Percentiles rank a stretch among this genome's conserved stretches.
Conservation (phyloP, 1,139 yeast genomes). For the Taphrina deformans region DNA sequence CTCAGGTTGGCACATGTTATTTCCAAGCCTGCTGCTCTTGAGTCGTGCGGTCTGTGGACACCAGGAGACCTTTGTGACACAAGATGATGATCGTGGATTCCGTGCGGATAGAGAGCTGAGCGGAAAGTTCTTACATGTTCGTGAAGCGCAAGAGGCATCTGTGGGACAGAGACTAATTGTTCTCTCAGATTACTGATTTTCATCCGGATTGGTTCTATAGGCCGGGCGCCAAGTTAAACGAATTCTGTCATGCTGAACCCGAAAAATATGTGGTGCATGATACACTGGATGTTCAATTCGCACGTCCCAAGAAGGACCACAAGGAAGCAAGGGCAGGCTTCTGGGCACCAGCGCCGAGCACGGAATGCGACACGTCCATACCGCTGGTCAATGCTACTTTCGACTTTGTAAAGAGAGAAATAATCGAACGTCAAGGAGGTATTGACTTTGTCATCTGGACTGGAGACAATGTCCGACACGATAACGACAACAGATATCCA, state of each 20-base stretch:
- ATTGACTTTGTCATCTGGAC: constrained; percentile 88
- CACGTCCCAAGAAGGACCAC: constrained; percentile 34
- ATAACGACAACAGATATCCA: constrained; percentile 70
- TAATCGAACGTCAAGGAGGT: constrained; percentile 50
- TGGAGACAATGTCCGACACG: constrained; percentile 85
- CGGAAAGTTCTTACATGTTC: constrained; percentile 25
- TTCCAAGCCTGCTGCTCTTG: neutral
- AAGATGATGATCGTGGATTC: neutral
- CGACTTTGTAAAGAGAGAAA: constrained; percentile 61
- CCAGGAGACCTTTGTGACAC: neutral
- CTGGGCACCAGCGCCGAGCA: constrained; percentile 75
- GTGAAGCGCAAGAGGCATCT: neutral
- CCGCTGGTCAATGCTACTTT: constrained; percentile 62
- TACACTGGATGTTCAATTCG: constrained; percentile 32
- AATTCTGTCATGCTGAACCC: constrained; percentile 56
- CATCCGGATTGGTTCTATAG: constrained; percentile 78
- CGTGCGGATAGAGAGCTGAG: neutral
- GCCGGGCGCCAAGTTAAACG: constrained; percentile 54
- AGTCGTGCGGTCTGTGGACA: neutral
- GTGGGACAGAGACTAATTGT: constrained; percentile 46
- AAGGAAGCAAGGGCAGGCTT: constrained; percentile 55
- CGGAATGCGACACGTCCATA: constrained; percentile 71
- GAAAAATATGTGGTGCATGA: constrained; percentile 38
- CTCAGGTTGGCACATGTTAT: neutral
- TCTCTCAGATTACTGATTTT: constrained; percentile 75